Percentiles rank a stretch among this genome's conserved stretches.
These are phyloP conservation scores for Articulospora tetracladia DNA, from an alignment of 495 filamentous ascomycete species.

Conservation along the genomic window DNA sequence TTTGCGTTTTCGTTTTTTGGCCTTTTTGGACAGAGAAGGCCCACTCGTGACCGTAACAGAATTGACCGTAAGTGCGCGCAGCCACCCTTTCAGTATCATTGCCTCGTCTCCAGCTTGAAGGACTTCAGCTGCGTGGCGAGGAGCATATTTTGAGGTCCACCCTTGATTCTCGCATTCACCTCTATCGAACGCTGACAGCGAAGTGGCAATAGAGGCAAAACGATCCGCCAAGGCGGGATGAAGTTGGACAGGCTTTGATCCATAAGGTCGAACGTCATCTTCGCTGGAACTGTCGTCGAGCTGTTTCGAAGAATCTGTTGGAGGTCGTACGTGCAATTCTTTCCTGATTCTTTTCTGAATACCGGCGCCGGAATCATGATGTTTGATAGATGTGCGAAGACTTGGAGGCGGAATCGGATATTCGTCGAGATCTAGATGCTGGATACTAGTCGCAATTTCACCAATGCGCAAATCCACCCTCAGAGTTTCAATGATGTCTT, in stretches of 20 bases:
- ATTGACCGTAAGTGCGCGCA: conserved; percentile 68
- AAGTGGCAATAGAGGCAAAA: conserved; percentile 52
- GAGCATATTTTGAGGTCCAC: conserved; percentile 90
- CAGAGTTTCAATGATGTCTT: conserved; percentile 40
- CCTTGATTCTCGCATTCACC: conserved; percentile 65
- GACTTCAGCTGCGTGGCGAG: conserved; percentile 62
- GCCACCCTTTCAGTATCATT: conserved; percentile 74
- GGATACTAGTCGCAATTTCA: conserved; percentile 21
- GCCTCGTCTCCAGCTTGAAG: conserved; percentile 74
- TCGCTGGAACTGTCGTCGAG: conserved; percentile 11
- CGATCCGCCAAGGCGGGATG: conserved; percentile 61
- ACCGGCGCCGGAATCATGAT: conserved; percentile 44
- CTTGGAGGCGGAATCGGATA: conserved; percentile 33
- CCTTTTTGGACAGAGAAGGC: not conserved
- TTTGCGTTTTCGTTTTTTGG: conserved; percentile 57
- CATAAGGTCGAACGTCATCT: conserved; percentile 13
- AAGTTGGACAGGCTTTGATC: conserved; percentile 6
- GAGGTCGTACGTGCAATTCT: conserved; percentile 19
- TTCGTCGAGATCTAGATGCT: conserved; percentile 32
- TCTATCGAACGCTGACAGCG: conserved; percentile 76
- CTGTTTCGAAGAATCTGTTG: conserved; percentile 19
- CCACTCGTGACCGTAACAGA: conserved; percentile 63
- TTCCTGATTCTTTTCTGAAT: conserved; percentile 38
- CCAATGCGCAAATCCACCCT: conserved; percentile 30
- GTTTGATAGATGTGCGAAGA: conserved; percentile 43